These are phyloP conservation scores for Sclerotinia subarctica DNA, from an alignment of 2,329 filamentous ascomycete species.

Conservation along the genomic window DNA sequence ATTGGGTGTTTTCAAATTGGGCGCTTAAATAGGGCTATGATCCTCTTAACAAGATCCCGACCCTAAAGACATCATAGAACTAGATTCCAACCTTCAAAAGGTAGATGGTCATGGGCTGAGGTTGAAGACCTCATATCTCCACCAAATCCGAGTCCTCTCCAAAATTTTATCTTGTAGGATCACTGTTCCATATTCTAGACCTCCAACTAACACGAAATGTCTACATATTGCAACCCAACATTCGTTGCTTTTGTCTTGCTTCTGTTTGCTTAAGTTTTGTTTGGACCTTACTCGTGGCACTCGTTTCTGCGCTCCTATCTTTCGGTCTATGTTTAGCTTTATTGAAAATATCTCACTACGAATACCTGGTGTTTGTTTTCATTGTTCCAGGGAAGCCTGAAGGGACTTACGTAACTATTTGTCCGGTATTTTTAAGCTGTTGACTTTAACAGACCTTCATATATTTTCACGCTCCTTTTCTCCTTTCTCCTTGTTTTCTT, in stretches of 20 bases:
- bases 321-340: not conserved
- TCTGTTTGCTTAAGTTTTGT: constrained; percentile 11
- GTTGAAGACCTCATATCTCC: constrained; percentile 7
- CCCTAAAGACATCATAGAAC: not conserved
- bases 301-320: constrained; percentile 2
- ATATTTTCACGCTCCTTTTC: not conserved
- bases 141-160: constrained; percentile 4
- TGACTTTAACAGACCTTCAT: not conserved
- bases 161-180: not conserved
- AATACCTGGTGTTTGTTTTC: not conserved
- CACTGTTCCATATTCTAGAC: constrained; percentile 4
- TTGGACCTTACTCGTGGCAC: not conserved
- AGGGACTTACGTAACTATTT: constrained; percentile 3
- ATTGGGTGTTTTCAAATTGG: constrained; percentile 2
- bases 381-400: not conserved
- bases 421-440: not conserved
- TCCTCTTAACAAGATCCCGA: not conserved
- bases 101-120: not conserved
- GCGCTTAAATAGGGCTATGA: constrained; percentile 14
- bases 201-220: constrained; percentile 1
- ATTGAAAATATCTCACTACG: not conserved
- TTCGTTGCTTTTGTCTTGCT: not conserved
- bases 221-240: constrained; percentile 13
- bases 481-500: not conserved
- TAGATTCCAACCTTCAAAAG: not conserved